Evolutionary conservation across 1,284 basidiomycete genomes (phyloP), one percentile per base, ranked within the genome.

Genomic region (Boletus semigastroideus): DNA sequence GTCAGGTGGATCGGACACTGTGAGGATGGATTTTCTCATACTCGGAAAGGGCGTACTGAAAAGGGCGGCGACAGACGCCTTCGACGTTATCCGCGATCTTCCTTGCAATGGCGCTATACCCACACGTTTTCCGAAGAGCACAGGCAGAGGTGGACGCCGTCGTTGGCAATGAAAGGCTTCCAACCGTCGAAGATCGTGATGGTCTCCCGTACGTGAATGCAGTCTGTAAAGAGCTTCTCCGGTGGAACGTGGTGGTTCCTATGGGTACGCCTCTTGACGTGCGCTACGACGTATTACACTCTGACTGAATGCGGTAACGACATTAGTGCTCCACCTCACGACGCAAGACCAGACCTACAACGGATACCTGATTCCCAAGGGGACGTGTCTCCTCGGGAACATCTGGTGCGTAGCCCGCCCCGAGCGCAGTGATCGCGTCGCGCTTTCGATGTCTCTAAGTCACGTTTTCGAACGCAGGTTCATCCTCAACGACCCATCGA

Each of bases 281-380:
- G 11, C 5, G 1, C 12, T 5, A 19, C 6, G 3, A 20, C 5
- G 9, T 12, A 33, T 14, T 25, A n/a, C 11, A 2, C 3, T 31
- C 25, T 38, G 19, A 30, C n/a, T 69, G 37, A 70, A 67, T 22
- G 0, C 73, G 75, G 56, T 13, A 27, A 22, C 48, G 27, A 13
- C 1, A 17, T n/a, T 16, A 76, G 73, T 59, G 7, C 64, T 70
- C 16, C 41, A 63, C 54, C 67, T 72, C 5, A 60, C 65, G 0
- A 64, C 58, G 10, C 62, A 73, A 40, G 74, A 76, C n/a, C 60
- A 66, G 3, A 49, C 68, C 10, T 63, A 69, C 45, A 43, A 63
- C 4, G 73, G 72, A 10, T 70, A 71, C 47, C 42, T 68, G 2
- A 73, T 76, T 10, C 74, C 75, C 5, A 74, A 74, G 51, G 72